Conservation (phyloP, 768 basidiomycete species). For the Harrya chromipes region DNA sequence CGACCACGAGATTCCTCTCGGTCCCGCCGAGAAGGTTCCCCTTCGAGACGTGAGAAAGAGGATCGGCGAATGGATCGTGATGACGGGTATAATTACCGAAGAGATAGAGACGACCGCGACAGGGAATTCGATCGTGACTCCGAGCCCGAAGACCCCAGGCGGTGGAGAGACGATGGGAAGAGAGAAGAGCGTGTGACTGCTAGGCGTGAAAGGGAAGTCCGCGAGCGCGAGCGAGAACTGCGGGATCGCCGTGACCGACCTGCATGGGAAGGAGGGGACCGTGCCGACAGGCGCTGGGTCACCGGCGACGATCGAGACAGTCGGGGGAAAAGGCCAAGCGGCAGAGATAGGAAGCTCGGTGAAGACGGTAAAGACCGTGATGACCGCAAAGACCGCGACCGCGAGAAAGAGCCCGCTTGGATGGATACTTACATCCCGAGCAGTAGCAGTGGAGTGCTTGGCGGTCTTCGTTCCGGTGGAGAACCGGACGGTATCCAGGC, state of each 20-base stretch:
- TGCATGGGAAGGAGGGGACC: slow-evolving; percentile 50
- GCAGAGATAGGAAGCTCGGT: slow-evolving; percentile 54
- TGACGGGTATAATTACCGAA: slow-evolving; percentile 23
- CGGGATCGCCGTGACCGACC: slow-evolving; percentile 45
- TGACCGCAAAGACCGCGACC: slow-evolving; percentile 47
- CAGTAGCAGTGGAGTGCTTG: slow-evolving; percentile 58
- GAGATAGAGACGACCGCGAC: slow-evolving; percentile 38
- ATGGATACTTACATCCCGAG: slow-evolving; percentile 85
- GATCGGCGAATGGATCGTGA: slow-evolving; percentile 37
- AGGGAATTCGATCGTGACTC: slow-evolving; percentile 44
- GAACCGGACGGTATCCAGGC: slow-evolving; percentile 83
- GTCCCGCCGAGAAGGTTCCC: slow-evolving; percentile 55
- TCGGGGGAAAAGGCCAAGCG: slow-evolving; percentile 55
- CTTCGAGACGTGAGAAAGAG: slow-evolving; percentile 46
- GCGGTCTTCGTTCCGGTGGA: slow-evolving; percentile 56
- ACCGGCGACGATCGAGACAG: slow-evolving; percentile 66
- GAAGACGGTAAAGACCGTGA: slow-evolving; percentile 52
- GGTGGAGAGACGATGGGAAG: slow-evolving; percentile 82
- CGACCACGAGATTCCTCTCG: slow-evolving; percentile 65
- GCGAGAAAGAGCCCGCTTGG: slow-evolving; percentile 89
- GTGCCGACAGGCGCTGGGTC: slow-evolving; percentile 50
- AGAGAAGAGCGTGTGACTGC: slow-evolving; percentile 71
- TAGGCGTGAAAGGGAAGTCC: slow-evolving; percentile 52
- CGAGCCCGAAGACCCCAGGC: slow-evolving; percentile 65
- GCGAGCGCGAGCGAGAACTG: slow-evolving; percentile 36